Evolutionary conservation across 1,284 basidiomycete species (phyloP), one percentile per base, ranked within the genome.

Genomic region (Blastosporella zonata): DNA sequence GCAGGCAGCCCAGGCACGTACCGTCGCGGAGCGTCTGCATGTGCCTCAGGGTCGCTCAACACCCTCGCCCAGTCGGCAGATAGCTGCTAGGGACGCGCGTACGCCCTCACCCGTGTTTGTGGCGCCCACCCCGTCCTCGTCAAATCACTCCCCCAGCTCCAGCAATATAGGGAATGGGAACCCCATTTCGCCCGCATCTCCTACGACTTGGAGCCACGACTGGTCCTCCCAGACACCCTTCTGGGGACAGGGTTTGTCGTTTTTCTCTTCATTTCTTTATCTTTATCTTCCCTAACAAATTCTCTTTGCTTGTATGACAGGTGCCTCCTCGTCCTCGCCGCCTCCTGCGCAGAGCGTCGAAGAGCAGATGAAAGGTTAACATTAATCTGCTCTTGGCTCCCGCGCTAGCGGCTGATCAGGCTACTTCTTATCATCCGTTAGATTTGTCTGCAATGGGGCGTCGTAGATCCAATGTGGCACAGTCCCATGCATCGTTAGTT

Each of bases 21-120:
- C 69, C 54, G 75, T 90, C 20, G 87, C 87, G 12, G 79, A 82
- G 17, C 76, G 78, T 27, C 63, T 90, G 49, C 81, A 87, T 60
- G 77, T 89, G 7, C 86, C 82, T 1, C 77, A 43, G 21, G 57
- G 53, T 8, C 45, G 55, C n/a, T 43, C 50, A 4, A 57, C 58
- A 4, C 59, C 62, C 2, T 60, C 59, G 22, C 57, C 57, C 3
- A 57, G 55, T 35, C 57, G 56, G 21, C 29, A 47, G 12, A 15
- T 43, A 6, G 20, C 20, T 2, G 12, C 34, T 9, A 34, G 29
- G 13, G 33, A 45, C 1, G 23, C 37, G 12, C 43, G 45, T 12
- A 46, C 36, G 25, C 34, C 40, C 15, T 41, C 41, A 27, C 40
- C 35, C 17, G 35, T 27, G 31, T 2, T 40, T 10, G n/a, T 27